Percentiles rank a stretch among this genome's conserved stretches.
Evolutionary conservation across 441 rosid species (phyloP).

Genomic region (Lepidium campestre): DNA sequence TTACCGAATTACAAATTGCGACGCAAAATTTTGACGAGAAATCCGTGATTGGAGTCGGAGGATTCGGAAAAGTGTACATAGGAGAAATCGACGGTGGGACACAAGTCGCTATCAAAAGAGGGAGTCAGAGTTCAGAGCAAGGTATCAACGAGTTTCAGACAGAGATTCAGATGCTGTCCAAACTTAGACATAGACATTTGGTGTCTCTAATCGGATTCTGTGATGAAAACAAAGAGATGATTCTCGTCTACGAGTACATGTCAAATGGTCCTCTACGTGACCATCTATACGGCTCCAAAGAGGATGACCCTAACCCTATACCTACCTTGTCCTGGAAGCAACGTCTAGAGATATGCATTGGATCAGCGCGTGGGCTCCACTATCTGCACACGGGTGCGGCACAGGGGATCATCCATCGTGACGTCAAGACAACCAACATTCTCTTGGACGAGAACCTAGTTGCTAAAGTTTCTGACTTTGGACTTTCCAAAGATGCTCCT

Average conservation of each 20-base stretch:
- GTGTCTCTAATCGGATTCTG: slow-evolving; percentile 59
- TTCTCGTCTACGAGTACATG: slow-evolving; percentile 63
- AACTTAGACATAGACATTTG: slow-evolving; percentile 56
- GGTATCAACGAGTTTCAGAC: slow-evolving; percentile 63
- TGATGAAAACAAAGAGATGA: slow-evolving; percentile 56
- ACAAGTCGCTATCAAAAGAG: slow-evolving; percentile 50
- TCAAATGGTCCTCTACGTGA: slow-evolving; percentile 58
- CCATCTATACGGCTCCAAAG: slow-evolving; percentile 47
- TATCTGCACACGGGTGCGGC: slow-evolving; percentile 61
- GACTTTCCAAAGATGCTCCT: slow-evolving; percentile 54
- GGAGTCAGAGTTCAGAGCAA: slow-evolving; percentile 50
- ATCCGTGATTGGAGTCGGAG: slow-evolving; percentile 51
- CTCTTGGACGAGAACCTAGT: slow-evolving; percentile 55
- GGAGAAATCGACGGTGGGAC: slow-evolving; percentile 46
- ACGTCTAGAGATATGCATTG: slow-evolving; percentile 56
- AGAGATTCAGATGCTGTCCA: slow-evolving; percentile 62
- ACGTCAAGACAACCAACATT: slow-evolving; percentile 63
- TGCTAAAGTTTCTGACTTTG: slow-evolving; percentile 59
- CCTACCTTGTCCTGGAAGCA: slow-evolving; percentile 56
- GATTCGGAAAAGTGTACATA: slow-evolving; percentile 56
- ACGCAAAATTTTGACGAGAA: slow-evolving; percentile 53
- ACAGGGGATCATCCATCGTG: slow-evolving; percentile 60
- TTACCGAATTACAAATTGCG: slow-evolving; percentile 41
- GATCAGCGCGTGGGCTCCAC: slow-evolving; percentile 61
- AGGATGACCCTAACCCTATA: slow-evolving; percentile 28